Conservation (phyloP, 805 yeast species). For the Middelhovenomyces tepae region DNA sequence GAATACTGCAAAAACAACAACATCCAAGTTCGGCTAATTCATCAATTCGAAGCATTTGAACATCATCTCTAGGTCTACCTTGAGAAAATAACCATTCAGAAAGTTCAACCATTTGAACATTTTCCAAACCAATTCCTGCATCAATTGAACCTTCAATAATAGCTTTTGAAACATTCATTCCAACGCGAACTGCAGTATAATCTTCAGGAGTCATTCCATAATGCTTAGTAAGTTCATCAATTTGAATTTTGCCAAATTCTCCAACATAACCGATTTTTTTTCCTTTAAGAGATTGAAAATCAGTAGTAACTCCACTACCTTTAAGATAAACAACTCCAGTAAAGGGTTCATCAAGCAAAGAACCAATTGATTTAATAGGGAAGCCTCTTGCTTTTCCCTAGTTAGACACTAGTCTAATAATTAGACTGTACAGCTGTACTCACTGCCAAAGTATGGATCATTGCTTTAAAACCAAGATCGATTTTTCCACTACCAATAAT, state of each 20-base stretch:
- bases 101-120: conserved; percentile 50
- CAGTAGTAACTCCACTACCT: conserved; percentile 45
- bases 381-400: conserved; percentile 44
- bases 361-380: conserved; percentile 48
- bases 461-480: conserved; percentile 52
- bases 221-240: conserved; percentile 47
- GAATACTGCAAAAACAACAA: conserved; percentile 50
- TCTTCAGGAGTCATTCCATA: conserved; percentile 48
- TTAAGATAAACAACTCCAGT: conserved; percentile 46
- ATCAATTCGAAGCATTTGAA: conserved; percentile 49
- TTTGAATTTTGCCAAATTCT: conserved; percentile 50
- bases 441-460: conserved; percentile 53
- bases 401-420: neutral
- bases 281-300: conserved; percentile 44
- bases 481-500: conserved; percentile 48
- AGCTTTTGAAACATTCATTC: conserved; percentile 50
- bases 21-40: conserved; percentile 51
- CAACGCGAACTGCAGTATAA: conserved; percentile 50
- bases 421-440: neutral
- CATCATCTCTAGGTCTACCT: conserved; percentile 39
- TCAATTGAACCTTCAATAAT: conserved; percentile 48
- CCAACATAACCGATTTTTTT: conserved; percentile 50
- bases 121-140: conserved; percentile 52
- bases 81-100: conserved; percentile 39
- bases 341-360: conserved; percentile 48